Percentiles rank a stretch among this genome's conserved stretches.
These are phyloP conservation scores for Vitrella brassicaformis DNA, from an alignment of 73 alveolate species.

Conservation along the genomic window DNA sequence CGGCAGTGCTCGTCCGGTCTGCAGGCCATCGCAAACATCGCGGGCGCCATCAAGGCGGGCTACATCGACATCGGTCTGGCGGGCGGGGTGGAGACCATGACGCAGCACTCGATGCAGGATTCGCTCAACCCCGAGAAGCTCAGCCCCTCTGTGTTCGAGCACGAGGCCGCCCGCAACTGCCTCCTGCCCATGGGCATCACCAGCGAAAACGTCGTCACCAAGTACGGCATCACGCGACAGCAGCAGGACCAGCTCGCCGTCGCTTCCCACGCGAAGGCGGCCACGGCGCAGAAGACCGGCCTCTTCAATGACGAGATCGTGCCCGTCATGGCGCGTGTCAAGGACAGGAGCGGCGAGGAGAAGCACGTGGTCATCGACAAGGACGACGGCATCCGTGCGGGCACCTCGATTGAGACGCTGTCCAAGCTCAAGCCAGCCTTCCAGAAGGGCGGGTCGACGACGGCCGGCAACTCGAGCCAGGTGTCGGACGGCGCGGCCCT, in stretches of 20 bases:
- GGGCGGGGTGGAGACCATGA: slow-evolving; percentile 98
- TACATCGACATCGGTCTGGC: slow-evolving; percentile 92
- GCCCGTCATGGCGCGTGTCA: slow-evolving; percentile 68
- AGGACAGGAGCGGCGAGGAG: slow-evolving; percentile 53
- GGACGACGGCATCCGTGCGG: slow-evolving; percentile 92
- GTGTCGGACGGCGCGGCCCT: slow-evolving; percentile 99
- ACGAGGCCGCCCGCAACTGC: slow-evolving; percentile 85
- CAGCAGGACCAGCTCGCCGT: slow-evolving; percentile 88
- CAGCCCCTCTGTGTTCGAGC: slow-evolving; percentile 72
- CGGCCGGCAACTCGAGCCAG: slow-evolving; percentile 98
- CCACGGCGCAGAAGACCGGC: slow-evolving; percentile 73
- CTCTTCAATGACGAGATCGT: slow-evolving; percentile 80
- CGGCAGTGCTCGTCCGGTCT: slow-evolving; percentile 97
- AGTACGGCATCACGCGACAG: slow-evolving; percentile 83
- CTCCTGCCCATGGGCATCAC: slow-evolving; percentile 98
- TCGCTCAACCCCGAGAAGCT: slow-evolving; percentile 80
- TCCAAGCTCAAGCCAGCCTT: slow-evolving; percentile 83
- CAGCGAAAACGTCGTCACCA: slow-evolving; percentile 89
- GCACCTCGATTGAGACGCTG: slow-evolving; percentile 71
- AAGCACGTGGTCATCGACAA: slow-evolving; percentile 55
- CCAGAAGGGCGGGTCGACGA: slow-evolving; percentile 90
- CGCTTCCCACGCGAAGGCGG: slow-evolving; percentile 87
- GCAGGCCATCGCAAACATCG: slow-evolving; percentile 83
- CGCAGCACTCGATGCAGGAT: slow-evolving; percentile 81
- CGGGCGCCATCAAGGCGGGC: slow-evolving; percentile 77